Evolutionary conservation across 768 basidiomycete species (phyloP).

Genomic region (Lactifluus piperatus): DNA sequence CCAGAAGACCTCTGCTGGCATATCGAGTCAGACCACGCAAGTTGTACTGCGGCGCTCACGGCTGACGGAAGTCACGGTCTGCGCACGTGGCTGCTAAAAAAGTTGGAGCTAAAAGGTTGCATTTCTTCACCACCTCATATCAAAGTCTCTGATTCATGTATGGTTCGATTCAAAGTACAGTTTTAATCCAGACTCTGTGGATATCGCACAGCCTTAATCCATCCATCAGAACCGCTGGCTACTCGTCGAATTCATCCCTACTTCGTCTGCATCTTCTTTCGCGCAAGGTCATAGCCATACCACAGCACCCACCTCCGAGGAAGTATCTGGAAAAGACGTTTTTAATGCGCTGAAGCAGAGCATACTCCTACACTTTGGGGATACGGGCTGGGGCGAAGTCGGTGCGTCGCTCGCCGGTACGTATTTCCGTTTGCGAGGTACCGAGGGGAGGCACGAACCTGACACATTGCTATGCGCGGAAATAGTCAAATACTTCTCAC

Average conservation of each 20-base stretch:
- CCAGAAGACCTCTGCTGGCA: too few species aligned
- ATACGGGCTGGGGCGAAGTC: slow-evolving; percentile 79
- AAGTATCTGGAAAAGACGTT: slow-evolving; percentile 60
- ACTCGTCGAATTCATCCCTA: slow-evolving; percentile 70
- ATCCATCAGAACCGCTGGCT: slow-evolving; percentile 72
- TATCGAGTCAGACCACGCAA: too few species aligned
- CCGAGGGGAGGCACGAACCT: background rate
- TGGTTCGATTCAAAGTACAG: slow-evolving; percentile 12
- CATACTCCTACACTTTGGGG: slow-evolving; percentile 67
- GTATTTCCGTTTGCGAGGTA: slow-evolving; percentile 18
- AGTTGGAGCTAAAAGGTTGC: too few species aligned
- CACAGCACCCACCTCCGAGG: slow-evolving; percentile 34
- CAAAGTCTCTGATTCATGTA: background rate
- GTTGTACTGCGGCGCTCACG: too few species aligned
- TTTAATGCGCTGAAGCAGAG: slow-evolving; percentile 63
- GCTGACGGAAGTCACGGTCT: too few species aligned
- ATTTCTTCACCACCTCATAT: too few species aligned
- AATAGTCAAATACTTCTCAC: slow-evolving; percentile 83
- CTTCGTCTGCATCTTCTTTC: slow-evolving; percentile 54
- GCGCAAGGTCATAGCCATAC: slow-evolving; percentile 63
- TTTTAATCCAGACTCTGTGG: background rate
- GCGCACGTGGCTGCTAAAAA: too few species aligned
- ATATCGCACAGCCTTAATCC: background rate
- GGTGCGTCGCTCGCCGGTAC: slow-evolving; percentile 60
- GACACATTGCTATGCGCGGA: background rate